A percentile compares a stretch with the other conserved stretches of the same genome.
Conservation (phyloP, 257 asterid species). For the Nicotiana undulata region DNA sequence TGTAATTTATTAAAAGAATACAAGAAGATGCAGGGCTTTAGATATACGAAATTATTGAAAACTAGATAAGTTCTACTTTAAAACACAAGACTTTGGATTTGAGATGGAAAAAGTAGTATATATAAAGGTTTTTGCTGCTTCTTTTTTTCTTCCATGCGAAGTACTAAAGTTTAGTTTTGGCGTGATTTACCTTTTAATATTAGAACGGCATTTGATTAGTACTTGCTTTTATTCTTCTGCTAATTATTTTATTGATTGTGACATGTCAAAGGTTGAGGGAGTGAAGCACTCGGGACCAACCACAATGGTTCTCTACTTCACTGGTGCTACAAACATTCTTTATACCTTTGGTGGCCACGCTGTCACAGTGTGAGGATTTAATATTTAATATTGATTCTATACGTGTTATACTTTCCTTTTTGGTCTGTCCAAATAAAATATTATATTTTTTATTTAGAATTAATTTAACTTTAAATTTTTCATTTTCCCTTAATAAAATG, state of each 20-base stretch:
- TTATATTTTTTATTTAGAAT: too few species aligned
- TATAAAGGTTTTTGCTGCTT: background rate
- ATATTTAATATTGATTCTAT: too few species aligned
- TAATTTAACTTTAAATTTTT: too few species aligned
- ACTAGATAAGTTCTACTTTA: background rate
- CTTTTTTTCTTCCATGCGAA: background rate
- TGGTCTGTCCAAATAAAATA: too few species aligned
- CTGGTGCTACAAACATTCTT: constrained; percentile 90
- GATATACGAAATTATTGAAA: background rate
- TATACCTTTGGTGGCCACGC: constrained; percentile 93
- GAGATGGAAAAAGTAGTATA: background rate
- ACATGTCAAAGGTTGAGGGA: constrained; percentile 49
- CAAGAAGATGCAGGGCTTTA: background rate
- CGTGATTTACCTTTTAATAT: constrained; percentile 11
- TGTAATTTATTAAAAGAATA: background rate
- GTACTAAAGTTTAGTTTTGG: constrained; percentile 33
- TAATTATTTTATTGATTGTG: constrained; percentile 4
- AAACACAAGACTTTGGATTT: background rate
- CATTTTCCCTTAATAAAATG: too few species aligned
- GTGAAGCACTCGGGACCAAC: constrained; percentile 79
- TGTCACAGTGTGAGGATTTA: constrained; percentile 64
- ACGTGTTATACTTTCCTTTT: too few species aligned
- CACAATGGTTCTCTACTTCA: constrained; percentile 73
- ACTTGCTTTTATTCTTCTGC: background rate
- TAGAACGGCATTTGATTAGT: background rate